These are phyloP conservation scores for Globisporangium irregulare DNA, from an alignment of 352 stramenopile species.

Conservation along the genomic window DNA sequence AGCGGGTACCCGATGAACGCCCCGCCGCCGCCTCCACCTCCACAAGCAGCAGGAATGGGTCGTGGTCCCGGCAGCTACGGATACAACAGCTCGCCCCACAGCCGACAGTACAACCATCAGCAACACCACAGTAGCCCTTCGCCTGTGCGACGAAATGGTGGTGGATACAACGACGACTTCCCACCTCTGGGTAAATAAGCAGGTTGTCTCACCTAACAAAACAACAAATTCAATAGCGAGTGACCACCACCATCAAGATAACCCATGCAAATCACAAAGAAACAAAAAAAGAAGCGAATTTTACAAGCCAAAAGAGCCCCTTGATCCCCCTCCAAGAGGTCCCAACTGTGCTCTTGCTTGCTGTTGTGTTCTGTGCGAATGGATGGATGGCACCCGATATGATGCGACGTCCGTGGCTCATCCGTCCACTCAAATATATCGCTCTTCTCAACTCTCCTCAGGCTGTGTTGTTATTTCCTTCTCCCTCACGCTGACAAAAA, in stretches of 20 bases:
- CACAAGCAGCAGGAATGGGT: slow-evolving; percentile 18
- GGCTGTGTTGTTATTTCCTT: not conserved
- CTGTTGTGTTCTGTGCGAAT: not conserved
- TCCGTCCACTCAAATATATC: not conserved
- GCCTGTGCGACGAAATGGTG: slow-evolving; percentile 19
- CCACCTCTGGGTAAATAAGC: slow-evolving; percentile 61
- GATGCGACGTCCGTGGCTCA: not conserved
- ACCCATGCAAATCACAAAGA: not conserved
- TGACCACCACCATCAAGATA: not conserved
- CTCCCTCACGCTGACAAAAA: slow-evolving; percentile 7
- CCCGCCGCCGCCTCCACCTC: slow-evolving; percentile 26
- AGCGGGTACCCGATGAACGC: slow-evolving; percentile 30
- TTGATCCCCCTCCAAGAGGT: not conserved
- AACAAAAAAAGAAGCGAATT: not conserved
- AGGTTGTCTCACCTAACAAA: slow-evolving; percentile 10
- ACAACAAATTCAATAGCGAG: not conserved
- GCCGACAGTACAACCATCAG: slow-evolving; percentile 7
- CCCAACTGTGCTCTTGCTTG: not conserved
- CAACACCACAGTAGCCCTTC: slow-evolving; percentile 12
- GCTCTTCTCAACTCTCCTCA: not conserved
- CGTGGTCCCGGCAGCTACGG: not conserved
- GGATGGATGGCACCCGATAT: not conserved
- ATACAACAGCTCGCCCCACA: slow-evolving; percentile 13
- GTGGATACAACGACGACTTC: slow-evolving; percentile 69
- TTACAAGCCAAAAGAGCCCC: not conserved